These are phyloP conservation scores for Plasmopara muralis DNA, from an alignment of 352 stramenopile genomes.

Conservation along the genomic window DNA sequence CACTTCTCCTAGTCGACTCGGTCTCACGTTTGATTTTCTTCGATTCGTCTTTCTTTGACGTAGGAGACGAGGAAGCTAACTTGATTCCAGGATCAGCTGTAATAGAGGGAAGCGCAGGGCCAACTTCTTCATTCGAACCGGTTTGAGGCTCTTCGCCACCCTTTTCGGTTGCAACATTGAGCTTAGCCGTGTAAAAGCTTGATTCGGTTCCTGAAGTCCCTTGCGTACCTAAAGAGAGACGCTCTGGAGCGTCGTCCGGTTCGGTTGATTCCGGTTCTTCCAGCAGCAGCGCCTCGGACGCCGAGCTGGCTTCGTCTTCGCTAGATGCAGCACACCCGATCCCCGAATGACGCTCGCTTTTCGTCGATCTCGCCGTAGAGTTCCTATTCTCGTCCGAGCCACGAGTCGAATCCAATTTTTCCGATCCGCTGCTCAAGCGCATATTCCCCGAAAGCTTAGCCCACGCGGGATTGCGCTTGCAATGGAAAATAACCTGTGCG, in stretches of 20 bases:
- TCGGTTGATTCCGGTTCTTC: slow-evolving; percentile 9
- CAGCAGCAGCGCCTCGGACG: slow-evolving; percentile 1
- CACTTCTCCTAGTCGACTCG: slow-evolving; percentile 16
- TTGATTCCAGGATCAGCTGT: slow-evolving; percentile 11
- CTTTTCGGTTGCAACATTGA: slow-evolving; percentile 6
- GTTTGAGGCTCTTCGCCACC: slow-evolving; percentile 7
- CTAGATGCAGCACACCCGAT: slow-evolving; percentile 5
- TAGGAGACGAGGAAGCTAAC: slow-evolving; percentile 8
- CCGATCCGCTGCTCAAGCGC: slow-evolving; percentile 30
- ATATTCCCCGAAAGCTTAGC: slow-evolving; percentile 47
- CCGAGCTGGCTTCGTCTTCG: slow-evolving; percentile 7
- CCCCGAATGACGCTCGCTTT: slow-evolving; percentile 12
- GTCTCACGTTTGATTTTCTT: slow-evolving; percentile 27
- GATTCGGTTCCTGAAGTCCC: slow-evolving; percentile 6
- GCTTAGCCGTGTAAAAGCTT: neutral
- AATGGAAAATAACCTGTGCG: slow-evolving; percentile 56
- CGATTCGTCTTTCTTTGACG: slow-evolving; percentile 8
- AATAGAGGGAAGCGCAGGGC: slow-evolving; percentile 3
- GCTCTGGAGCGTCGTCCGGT: slow-evolving; percentile 4
- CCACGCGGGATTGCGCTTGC: slow-evolving; percentile 58
- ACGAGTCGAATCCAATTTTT: slow-evolving; percentile 27
- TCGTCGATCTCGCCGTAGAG: slow-evolving; percentile 20
- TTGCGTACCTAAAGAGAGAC: slow-evolving; percentile 6
- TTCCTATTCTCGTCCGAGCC: slow-evolving; percentile 32
- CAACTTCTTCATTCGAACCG: slow-evolving; percentile 7